These are phyloP conservation scores for Pythium grandisporangium DNA, from an alignment of 352 stramenopile species.

Conservation along the genomic window DNA sequence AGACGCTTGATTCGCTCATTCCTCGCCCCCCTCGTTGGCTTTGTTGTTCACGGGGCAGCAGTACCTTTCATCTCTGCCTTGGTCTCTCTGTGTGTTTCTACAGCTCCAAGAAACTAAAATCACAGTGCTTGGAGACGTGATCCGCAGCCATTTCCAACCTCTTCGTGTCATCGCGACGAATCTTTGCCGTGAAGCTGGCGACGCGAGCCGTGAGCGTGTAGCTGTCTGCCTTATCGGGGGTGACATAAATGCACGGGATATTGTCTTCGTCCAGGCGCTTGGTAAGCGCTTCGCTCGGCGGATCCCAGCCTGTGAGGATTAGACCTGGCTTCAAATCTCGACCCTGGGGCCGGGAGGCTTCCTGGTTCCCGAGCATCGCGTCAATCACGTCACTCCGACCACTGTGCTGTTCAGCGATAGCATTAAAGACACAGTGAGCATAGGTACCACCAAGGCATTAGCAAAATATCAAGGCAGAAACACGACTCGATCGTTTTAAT, in stretches of 20 bases:
- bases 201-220: constrained; percentile 80
- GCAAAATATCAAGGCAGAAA: too few species aligned
- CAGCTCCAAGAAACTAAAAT: constrained; percentile 63
- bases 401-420: constrained; percentile 49
- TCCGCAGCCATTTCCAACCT: constrained; percentile 72
- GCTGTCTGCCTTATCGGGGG: constrained; percentile 75
- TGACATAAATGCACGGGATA: constrained; percentile 85
- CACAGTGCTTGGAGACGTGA: constrained; percentile 74
- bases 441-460: neutral
- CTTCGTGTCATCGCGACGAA: constrained; percentile 61
- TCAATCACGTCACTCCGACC: constrained; percentile 77
- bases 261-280: constrained; percentile 67
- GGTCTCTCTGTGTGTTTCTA: constrained; percentile 10
- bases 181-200: constrained; percentile 74
- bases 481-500: too few species aligned
- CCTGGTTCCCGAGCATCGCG: constrained; percentile 79
- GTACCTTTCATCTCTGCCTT: constrained; percentile 1
- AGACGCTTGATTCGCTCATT: too few species aligned
- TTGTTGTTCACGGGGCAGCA: too few species aligned
- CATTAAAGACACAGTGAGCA: constrained; percentile 1
- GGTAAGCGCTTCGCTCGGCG: constrained; percentile 52
- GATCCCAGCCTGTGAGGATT: constrained; percentile 81
- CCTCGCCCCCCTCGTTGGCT: too few species aligned
- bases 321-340: constrained; percentile 64
- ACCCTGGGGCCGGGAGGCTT: constrained; percentile 51